Evolutionary conservation across 768 basidiomycete genomes (phyloP), one percentile per base, ranked within the genome.

Genomic region (Tephrocybe sp.): DNA sequence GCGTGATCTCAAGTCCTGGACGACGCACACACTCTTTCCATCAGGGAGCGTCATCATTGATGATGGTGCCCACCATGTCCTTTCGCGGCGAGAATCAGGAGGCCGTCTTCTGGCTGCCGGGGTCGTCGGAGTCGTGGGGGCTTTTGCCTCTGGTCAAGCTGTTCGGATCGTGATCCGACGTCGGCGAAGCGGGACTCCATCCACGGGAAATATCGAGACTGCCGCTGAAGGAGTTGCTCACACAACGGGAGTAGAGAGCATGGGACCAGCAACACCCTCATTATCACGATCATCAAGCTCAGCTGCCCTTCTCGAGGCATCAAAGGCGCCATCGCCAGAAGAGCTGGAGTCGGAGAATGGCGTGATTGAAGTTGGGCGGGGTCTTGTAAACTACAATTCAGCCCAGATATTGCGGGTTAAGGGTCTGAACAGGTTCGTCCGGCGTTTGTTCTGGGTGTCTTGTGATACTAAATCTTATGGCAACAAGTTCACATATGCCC

Each of bases 321-420:
- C 35, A 39, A 48, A 65, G 23, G 51, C 46, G 14, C 44, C 59
- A 11, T 55, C 61, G 6, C 33, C 63, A 13, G 56, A 68, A 39
- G 71, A 71, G 33, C 67, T 70, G 30, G 71, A 70, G 51, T 49
- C 59, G 9, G 59, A 60, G 17, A 63, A 57, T 70, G 89, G 96
- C 58, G 74, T 91, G 22, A 72, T 89, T 38, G 96, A 98, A 66
- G 92, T 98, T 33, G 97, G 96, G 0, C 81, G 96, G 34, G 97
- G 97, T 1, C 73, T 98, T 46, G 92, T 93, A 12, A 97, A 95
- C 70, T 99, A 97, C 66, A 98, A 98, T 63, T 95, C 89, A 41
- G 85, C 83, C 36, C 95, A 98, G 69, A 94, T 98, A 54, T 75
- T 79, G 48, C 80, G 84, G 51, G 85, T 98, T 44, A 94, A 89